Conservation (phyloP, 2,329 filamentous ascomycete genomes). For the Aspergillus persii region DNA sequence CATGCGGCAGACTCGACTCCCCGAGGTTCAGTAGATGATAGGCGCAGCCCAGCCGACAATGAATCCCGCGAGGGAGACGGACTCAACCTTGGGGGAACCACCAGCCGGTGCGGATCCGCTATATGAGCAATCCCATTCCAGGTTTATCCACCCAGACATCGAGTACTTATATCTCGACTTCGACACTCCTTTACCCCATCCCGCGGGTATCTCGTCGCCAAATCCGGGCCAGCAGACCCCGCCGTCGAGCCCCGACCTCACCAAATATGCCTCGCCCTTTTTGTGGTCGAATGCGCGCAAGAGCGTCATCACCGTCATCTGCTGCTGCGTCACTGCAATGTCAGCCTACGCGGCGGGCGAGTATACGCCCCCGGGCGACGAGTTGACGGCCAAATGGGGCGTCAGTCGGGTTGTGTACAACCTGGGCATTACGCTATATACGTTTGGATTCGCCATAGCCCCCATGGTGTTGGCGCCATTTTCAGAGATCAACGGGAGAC, state of each 20-base stretch:
- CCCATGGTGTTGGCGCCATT: constrained; percentile 85
- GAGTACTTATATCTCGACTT: constrained; percentile 60
- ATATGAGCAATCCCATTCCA: background rate
- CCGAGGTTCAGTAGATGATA: background rate
- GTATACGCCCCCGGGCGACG: constrained; percentile 67
- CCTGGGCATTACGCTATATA: constrained; percentile 76
- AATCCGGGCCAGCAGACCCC: constrained; percentile 29
- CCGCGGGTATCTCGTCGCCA: constrained; percentile 27
- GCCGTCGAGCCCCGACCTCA: constrained; percentile 63
- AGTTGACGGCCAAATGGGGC: constrained; percentile 65
- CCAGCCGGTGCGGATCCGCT: background rate
- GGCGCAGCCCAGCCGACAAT: background rate
- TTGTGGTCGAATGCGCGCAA: constrained; percentile 68
- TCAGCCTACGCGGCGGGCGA: constrained; percentile 77
- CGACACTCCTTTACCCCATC: constrained; percentile 54
- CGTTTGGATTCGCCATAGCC: constrained; percentile 72
- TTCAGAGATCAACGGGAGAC: constrained; percentile 79
- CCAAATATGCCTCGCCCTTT: constrained; percentile 65
- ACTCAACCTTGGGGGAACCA: background rate
- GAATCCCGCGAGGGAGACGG: background rate
- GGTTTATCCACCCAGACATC: constrained; percentile 31
- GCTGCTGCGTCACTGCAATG: constrained; percentile 69
- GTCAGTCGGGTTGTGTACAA: constrained; percentile 62
- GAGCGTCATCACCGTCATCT: constrained; percentile 64
- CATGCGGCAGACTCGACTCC: background rate